A percentile compares a stretch with the other conserved stretches of the same genome.
Evolutionary conservation across 2,329 filamentous ascomycete species (phyloP).

Genomic region (Aureobasidium sp.): DNA sequence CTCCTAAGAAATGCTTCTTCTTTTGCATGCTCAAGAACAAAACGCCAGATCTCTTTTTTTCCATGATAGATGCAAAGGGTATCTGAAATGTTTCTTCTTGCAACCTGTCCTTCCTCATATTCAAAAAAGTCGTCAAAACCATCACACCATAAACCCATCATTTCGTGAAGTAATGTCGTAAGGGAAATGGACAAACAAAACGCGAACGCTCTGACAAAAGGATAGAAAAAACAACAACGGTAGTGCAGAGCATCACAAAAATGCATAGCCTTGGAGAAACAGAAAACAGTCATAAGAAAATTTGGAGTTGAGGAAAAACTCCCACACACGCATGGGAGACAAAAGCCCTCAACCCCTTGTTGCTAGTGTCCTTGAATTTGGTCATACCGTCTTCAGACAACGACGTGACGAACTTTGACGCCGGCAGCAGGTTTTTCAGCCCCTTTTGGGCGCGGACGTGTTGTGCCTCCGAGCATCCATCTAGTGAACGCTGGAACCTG

Average conservation of each 20-base stretch:
- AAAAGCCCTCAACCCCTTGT: neutral
- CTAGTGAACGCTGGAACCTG: neutral
- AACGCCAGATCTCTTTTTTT: neutral
- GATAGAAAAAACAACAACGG: neutral
- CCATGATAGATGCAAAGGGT: neutral
- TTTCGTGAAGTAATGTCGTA: neutral
- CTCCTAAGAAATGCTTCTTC: neutral
- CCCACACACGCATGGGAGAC: neutral
- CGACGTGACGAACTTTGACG: neutral
- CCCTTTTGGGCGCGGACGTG: conserved; percentile 10
- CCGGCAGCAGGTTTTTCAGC: conserved; percentile 9
- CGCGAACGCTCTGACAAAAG: neutral
- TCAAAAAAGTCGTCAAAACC: neutral
- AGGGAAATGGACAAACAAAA: neutral
- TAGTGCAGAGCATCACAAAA: neutral
- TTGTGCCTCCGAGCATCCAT: conserved; percentile 9
- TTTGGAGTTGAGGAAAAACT: neutral
- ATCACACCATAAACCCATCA: conserved; percentile 7
- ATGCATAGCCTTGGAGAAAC: neutral
- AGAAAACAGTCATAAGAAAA: neutral
- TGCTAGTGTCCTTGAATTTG: neutral
- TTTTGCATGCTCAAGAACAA: neutral
- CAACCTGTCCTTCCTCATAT: neutral
- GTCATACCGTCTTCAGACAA: neutral
- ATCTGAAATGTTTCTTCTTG: neutral